Evolutionary conservation across 345 rosid species (phyloP).

Genomic region (Syzygium grande): DNA sequence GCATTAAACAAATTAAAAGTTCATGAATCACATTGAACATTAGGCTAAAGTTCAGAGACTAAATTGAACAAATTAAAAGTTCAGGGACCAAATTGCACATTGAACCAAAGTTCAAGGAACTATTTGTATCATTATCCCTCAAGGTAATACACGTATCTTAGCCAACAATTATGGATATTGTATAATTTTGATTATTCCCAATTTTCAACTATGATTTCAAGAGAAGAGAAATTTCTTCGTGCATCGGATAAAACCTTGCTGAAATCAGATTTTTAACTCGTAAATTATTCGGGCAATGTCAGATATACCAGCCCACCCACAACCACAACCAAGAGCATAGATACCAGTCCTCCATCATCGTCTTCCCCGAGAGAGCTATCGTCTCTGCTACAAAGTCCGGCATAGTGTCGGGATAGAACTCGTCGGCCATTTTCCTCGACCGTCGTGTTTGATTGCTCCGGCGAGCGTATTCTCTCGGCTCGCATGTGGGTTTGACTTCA

Average conservation of each 20-base stretch:
- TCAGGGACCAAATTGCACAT: fast-evolving
- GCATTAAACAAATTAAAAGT: no score
- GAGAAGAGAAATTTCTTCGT: not conserved
- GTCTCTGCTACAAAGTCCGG: not conserved
- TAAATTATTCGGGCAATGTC: not conserved
- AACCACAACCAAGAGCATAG: not conserved
- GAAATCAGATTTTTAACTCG: not conserved
- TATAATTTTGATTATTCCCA: not conserved
- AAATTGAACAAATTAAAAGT: no score
- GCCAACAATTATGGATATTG: not conserved
- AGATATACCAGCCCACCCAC: not conserved
- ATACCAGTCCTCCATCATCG: not conserved
- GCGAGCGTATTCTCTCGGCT: not conserved
- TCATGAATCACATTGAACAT: fast-evolving
- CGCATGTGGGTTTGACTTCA: not conserved
- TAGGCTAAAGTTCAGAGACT: not conserved
- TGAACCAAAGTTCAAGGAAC: no score
- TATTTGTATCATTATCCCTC: no score
- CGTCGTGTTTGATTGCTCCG: not conserved
- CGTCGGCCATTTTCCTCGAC: not conserved
- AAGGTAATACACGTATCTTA: not conserved
- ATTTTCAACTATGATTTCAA: not conserved
- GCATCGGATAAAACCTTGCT: not conserved
- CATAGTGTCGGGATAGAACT: not conserved
- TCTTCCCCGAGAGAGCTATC: not conserved